phyloP scores from a whole-genome alignment of 306 rosid species.

The Cicer arietinum region DNA sequence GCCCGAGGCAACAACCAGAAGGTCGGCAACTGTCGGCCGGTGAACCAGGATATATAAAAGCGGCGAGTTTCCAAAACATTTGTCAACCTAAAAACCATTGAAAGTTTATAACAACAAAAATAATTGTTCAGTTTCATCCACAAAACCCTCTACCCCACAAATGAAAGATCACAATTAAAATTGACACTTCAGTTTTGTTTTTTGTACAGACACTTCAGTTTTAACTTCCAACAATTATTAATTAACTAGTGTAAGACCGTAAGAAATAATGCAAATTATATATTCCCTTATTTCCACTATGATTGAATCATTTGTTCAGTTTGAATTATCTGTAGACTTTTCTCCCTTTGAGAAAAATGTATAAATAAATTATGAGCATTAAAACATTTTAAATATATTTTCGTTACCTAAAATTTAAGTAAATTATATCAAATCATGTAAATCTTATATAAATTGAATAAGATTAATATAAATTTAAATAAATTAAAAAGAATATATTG shows the following conservation, averaged over 20 bases:
- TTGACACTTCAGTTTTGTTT: slow-evolving; percentile 10
- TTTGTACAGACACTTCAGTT: slow-evolving; percentile 3
- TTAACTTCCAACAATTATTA: slow-evolving; percentile 12
- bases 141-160: background rate
- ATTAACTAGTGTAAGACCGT: slow-evolving; percentile 10
- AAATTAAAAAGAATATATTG: too few species aligned
- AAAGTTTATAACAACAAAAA: slow-evolving; percentile 2
- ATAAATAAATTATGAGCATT: too few species aligned
- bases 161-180: background rate
- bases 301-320: too few species aligned
- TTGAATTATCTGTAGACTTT: too few species aligned
- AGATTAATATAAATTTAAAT: too few species aligned
- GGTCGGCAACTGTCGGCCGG: slow-evolving; percentile 98
- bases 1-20: slow-evolving; percentile 61
- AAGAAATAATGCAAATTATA: background rate
- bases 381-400: too few species aligned
- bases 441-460: too few species aligned
- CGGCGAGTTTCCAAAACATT: slow-evolving; percentile 48
- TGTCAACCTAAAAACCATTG: slow-evolving; percentile 19
- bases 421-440: too few species aligned
- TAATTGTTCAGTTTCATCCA: slow-evolving; percentile 14
- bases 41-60: slow-evolving; percentile 68
- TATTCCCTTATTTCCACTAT: too few species aligned
- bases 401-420: too few species aligned
- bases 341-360: too few species aligned